Percentiles rank a stretch among this genome's conserved stretches.
Evolutionary conservation across 2,329 filamentous ascomycete genomes (phyloP).

Genomic region (Hypomyces perniciosus): DNA sequence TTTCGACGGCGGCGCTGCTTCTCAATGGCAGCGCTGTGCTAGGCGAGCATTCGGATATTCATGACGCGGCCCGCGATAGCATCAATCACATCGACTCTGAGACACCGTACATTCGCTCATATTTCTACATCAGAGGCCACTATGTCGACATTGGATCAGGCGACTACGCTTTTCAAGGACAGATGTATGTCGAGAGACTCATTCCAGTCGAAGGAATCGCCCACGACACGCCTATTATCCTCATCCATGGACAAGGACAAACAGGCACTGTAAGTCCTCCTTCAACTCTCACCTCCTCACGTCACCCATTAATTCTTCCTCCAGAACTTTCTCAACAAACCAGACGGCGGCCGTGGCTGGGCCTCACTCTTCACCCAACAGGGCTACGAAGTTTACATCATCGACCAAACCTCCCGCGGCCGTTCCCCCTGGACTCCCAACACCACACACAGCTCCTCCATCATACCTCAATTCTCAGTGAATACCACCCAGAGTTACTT

Average conservation of each 20-base stretch:
- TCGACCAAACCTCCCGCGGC: conserved; percentile 40
- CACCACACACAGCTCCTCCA: conserved; percentile 15
- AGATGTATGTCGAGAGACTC: conserved; percentile 51
- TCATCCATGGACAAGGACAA: conserved; percentile 38
- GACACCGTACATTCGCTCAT: conserved; percentile 20
- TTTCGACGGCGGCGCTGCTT: too few relatives aligned
- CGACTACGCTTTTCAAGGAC: conserved; percentile 30
- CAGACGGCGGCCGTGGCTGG: conserved; percentile 38
- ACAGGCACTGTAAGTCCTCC: conserved; percentile 32
- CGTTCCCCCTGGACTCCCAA: conserved; percentile 35
- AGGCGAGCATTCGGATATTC: too few relatives aligned
- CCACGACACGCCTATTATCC: conserved; percentile 30
- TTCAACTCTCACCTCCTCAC: background rate
- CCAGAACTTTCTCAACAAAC: conserved; percentile 33
- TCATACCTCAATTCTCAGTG: conserved; percentile 23
- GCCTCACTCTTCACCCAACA: conserved; percentile 39
- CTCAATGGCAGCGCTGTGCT: too few relatives aligned
- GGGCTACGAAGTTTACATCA: conserved; percentile 43
- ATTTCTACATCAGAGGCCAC: conserved; percentile 33
- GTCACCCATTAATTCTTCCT: background rate
- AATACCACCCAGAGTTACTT: conserved; percentile 32
- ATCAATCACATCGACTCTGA: background rate
- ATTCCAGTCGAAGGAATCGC: conserved; percentile 24
- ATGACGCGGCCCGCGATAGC: too few relatives aligned
- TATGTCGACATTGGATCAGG: conserved; percentile 27